Evolutionary conservation across 2,329 filamentous ascomycete species (phyloP), one percentile per base, ranked within the genome.

Genomic region (Scopulariopsis brevicaulis): DNA sequence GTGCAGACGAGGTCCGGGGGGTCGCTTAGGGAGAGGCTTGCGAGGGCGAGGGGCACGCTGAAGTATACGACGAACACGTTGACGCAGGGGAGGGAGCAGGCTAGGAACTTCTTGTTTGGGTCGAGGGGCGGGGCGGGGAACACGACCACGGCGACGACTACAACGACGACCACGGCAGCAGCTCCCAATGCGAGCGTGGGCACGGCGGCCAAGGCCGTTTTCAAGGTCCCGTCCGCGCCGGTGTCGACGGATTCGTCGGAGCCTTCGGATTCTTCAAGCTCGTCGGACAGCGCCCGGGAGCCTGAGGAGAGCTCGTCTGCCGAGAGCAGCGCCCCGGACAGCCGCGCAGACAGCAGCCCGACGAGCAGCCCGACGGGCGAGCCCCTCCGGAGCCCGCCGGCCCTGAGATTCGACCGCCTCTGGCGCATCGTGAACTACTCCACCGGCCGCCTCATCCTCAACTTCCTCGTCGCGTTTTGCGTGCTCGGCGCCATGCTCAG

Each of bases 381-480:
- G 4, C 43, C 52, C 14, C 32, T n/a, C 15, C 34, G 34, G 22
- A 22, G 53, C 57, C 54, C 59, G 14, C 20, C 22, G 43, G 20
- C 15, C 20, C 52, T 22, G 18, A 22, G 58, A 56, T 40, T 24
- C 56, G 34, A 28, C 20, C 46, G 46, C 22, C 20, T 50, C 25
- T 56, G 24, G 53, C 58, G 7, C 24, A 25, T 12, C 20, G 52
- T 18, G 18, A 59, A 24, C 53, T 46, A 24, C 53, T 48, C 54
- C 55, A 58, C 20, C 43, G 35, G 11, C 52, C 52, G 18, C 40
- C 58, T 11, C 54, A 57, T 32, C 35, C 59, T 20, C 32, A 25
- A 24, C 56, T 56, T 46, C 58, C 56, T 60, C 14, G 25, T 40
- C 22, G 15, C 43, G 12, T 55, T 37, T 14, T 32, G 58, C 58